Evolutionary conservation across 2,329 filamentous ascomycete species (phyloP).

Genomic region (Talaromyces piceae): DNA sequence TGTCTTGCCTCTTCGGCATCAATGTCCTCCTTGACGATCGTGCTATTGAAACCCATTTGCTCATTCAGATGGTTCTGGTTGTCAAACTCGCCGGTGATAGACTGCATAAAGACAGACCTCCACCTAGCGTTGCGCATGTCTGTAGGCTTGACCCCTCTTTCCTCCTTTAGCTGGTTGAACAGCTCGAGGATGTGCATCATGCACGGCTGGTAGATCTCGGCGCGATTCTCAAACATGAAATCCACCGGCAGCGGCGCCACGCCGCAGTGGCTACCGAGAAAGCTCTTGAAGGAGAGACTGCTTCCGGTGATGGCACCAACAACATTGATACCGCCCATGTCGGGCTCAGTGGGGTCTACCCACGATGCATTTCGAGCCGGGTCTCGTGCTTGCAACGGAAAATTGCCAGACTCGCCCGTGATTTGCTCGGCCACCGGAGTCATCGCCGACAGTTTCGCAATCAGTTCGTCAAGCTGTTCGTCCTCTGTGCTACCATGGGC

Average conservation of each 20-base stretch:
- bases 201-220: constrained; percentile 26
- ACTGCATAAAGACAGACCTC: constrained; percentile 25
- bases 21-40: constrained; percentile 24
- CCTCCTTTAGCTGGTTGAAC: constrained; percentile 21
- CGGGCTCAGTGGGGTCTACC: constrained; percentile 16
- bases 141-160: not conserved
- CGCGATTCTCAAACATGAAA: constrained; percentile 22
- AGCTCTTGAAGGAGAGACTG: constrained; percentile 26
- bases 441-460: constrained; percentile 18
- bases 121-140: constrained; percentile 20
- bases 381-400: constrained; percentile 5
- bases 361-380: constrained; percentile 12
- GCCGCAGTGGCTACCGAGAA: constrained; percentile 25
- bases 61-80: constrained; percentile 21
- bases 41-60: constrained; percentile 30
- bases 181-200: constrained; percentile 25
- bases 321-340: constrained; percentile 25
- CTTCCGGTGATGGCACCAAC: constrained; percentile 23
- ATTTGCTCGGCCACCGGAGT: constrained; percentile 24
- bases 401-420: constrained; percentile 20
- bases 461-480: constrained; percentile 11
- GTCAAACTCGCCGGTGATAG: constrained; percentile 25
- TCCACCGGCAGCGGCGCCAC: constrained; percentile 22
- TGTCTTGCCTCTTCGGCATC: constrained; percentile 21
- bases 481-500: constrained; percentile 16